These are phyloP conservation scores for Candida ascalaphidarum DNA, from an alignment of 805 yeast species.

Conservation along the genomic window DNA sequence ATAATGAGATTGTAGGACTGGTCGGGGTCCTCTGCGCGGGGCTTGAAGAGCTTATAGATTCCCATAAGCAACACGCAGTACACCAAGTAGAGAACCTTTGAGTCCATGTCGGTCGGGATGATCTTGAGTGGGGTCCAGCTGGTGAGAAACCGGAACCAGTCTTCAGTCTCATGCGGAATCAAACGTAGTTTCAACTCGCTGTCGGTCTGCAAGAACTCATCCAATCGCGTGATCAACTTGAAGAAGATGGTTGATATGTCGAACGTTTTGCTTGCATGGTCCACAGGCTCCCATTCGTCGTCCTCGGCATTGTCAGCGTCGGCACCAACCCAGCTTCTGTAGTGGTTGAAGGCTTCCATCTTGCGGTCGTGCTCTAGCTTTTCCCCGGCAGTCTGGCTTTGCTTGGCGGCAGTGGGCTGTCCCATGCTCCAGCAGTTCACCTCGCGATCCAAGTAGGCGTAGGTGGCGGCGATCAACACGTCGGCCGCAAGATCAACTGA, in stretches of 20 bases:
- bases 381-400: too few relatives aligned
- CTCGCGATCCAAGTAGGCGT: conserved; percentile 12
- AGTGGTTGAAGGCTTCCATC: too few relatives aligned
- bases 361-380: too few relatives aligned
- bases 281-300: too few relatives aligned
- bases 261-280: conserved; percentile 25
- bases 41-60: conserved; percentile 23
- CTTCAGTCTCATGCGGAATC: conserved; percentile 28
- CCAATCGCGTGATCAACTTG: conserved; percentile 27
- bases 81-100: conserved; percentile 21
- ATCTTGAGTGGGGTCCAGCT: conserved; percentile 19
- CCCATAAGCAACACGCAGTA: conserved; percentile 23
- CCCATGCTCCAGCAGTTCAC: conserved; percentile 3
- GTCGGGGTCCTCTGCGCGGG: conserved; percentile 8
- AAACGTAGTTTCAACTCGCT: conserved; percentile 34
- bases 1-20: conserved; percentile 30
- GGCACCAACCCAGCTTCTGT: too few relatives aligned
- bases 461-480: conserved; percentile 35
- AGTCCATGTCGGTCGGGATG: conserved; percentile 8
- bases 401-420: too few relatives aligned
- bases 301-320: too few relatives aligned
- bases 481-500: conserved; percentile 52
- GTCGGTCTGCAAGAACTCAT: conserved; percentile 27
- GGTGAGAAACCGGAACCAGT: conserved; percentile 14
- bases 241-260: conserved; percentile 26